phyloP scores from a whole-genome alignment of 2,329 filamentous ascomycete species.

The Dothidotthia symphoricarpi region DNA sequence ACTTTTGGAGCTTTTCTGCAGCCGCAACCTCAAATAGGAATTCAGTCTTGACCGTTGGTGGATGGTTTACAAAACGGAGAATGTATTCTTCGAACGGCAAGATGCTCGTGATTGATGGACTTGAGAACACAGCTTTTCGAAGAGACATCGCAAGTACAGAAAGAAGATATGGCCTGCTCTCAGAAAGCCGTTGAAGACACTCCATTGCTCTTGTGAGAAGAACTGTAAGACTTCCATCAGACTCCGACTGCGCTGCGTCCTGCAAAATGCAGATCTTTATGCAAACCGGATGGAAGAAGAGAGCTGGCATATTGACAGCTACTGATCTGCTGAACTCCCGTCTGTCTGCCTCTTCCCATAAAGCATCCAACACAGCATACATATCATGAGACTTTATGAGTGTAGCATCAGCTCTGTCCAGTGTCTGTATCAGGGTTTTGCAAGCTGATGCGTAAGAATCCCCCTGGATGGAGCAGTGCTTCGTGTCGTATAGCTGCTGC shows the following conservation, averaged over 20 bases:
- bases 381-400: constrained; percentile 16
- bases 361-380: constrained; percentile 27
- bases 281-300: constrained; percentile 41
- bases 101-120: constrained; percentile 28
- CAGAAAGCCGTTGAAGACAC: constrained; percentile 29
- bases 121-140: constrained; percentile 28
- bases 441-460: constrained; percentile 30
- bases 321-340: constrained; percentile 48
- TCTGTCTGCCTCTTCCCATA: constrained; percentile 51
- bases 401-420: constrained; percentile 16
- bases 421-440: constrained; percentile 15
- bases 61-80: constrained; percentile 41
- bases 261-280: constrained; percentile 18
- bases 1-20: constrained; percentile 32
- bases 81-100: constrained; percentile 44
- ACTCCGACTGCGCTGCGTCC: not conserved
- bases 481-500: constrained; percentile 22
- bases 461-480: constrained; percentile 34
- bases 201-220: constrained; percentile 27
- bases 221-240: constrained; percentile 6
- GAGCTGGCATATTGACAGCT: constrained; percentile 37
- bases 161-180: constrained; percentile 38
- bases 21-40: constrained; percentile 48
- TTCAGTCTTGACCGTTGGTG: constrained; percentile 46
- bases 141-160: constrained; percentile 31